phyloP scores from a whole-genome alignment of 768 basidiomycete species.

The Boletus subcaerulescens region DNA sequence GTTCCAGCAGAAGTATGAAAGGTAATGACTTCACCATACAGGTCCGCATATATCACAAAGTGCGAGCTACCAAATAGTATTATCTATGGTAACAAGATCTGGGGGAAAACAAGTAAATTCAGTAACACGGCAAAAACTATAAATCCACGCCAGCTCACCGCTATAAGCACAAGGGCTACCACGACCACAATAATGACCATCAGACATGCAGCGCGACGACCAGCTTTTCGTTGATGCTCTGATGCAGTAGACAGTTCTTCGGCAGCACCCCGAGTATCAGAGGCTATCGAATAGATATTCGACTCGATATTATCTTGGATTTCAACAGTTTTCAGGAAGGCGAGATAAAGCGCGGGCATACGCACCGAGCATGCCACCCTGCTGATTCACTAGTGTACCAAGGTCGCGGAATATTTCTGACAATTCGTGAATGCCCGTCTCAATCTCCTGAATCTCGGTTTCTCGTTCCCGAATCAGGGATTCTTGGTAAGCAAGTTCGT shows the following conservation, averaged over 20 bases:
- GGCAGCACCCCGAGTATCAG: slow-evolving; percentile 78
- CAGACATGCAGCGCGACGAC: slow-evolving; percentile 84
- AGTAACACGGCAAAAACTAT: not conserved
- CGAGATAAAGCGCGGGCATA: slow-evolving; percentile 2
- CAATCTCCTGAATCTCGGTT: slow-evolving; percentile 92
- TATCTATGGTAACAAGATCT: slow-evolving; percentile 28
- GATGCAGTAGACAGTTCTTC: slow-evolving; percentile 87
- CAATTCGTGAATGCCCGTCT: slow-evolving; percentile 93
- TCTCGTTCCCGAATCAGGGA: slow-evolving; percentile 82
- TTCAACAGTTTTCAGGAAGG: not conserved
- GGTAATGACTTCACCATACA: slow-evolving; percentile 7
- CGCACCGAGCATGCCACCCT: slow-evolving; percentile 92
- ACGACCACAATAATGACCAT: slow-evolving; percentile 87
- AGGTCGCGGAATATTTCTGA: slow-evolving; percentile 96
- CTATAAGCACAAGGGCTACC: slow-evolving; percentile 82
- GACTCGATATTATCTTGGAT: slow-evolving; percentile 87
- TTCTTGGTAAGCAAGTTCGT: slow-evolving; percentile 95
- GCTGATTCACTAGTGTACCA: slow-evolving; percentile 90
- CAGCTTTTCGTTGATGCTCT: slow-evolving; percentile 93
- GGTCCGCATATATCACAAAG: not conserved
- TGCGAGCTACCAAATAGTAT: not conserved
- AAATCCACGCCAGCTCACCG: slow-evolving; percentile 56
- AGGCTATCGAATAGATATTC: slow-evolving; percentile 84
- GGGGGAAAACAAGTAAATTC: not conserved
- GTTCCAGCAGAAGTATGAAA: slow-evolving; percentile 1